phyloP scores from a whole-genome alignment of 2,329 filamentous ascomycete genomes.

The Juglanconis sp. region DNA sequence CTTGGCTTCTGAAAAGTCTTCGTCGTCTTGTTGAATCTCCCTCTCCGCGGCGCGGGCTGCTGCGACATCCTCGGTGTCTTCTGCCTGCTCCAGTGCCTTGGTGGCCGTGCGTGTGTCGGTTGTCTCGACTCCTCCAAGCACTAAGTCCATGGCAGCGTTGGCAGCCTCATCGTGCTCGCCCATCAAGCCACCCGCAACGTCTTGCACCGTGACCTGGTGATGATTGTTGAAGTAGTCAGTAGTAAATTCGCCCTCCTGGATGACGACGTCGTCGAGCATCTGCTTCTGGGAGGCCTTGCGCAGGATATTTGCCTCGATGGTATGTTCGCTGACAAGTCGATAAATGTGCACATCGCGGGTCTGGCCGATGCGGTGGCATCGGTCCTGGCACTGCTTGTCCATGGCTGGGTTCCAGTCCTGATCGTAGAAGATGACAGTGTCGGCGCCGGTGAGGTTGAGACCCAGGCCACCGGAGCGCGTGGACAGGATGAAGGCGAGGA shows the following conservation, averaged over 20 bases:
- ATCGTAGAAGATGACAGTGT: slow-evolving; percentile 98
- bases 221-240: slow-evolving; percentile 84
- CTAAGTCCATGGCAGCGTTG: slow-evolving; percentile 79
- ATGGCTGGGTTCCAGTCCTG: slow-evolving; percentile 99
- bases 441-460: slow-evolving; percentile 93
- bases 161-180: slow-evolving; percentile 69
- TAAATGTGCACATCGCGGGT: slow-evolving; percentile 98
- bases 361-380: slow-evolving; percentile 95
- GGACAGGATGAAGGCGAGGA: slow-evolving; percentile 92
- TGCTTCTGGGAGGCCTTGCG: slow-evolving; percentile 97
- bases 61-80: slow-evolving; percentile 87
- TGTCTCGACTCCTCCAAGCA: slow-evolving; percentile 66
- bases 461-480: slow-evolving; percentile 91
- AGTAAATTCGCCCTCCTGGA: slow-evolving; percentile 96
- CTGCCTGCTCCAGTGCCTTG: slow-evolving; percentile 79
- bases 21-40: slow-evolving; percentile 82
- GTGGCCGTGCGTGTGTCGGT: slow-evolving; percentile 61
- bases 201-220: slow-evolving; percentile 61
- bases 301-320: slow-evolving; percentile 96
- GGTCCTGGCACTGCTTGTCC: slow-evolving; percentile 98
- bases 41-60: slow-evolving; percentile 85
- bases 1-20: slow-evolving; percentile 71
- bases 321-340: slow-evolving; percentile 86
- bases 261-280: slow-evolving; percentile 95
- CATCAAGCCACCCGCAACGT: slow-evolving; percentile 60